These are phyloP conservation scores for Microstegium vimineum DNA, from an alignment of 176 grass and related monocot species.

Conservation along the genomic window DNA sequence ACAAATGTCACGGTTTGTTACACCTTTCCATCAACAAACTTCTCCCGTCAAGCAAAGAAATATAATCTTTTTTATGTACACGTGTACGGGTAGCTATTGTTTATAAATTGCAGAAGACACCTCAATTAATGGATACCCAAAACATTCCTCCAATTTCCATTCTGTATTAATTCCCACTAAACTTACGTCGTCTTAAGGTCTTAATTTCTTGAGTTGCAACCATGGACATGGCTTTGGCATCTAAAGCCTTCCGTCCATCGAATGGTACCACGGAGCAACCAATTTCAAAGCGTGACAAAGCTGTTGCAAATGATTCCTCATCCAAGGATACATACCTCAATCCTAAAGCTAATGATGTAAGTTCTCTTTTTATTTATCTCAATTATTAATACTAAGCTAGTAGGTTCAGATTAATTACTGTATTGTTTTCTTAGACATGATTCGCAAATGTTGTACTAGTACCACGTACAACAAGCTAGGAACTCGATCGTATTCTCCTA, in stretches of 20 bases:
- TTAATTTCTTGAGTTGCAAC: neutral
- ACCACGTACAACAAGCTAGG: no score
- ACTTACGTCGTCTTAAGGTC: neutral
- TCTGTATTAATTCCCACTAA: neutral
- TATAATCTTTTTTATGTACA: neutral
- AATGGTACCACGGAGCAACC: neutral
- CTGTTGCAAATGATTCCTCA: neutral
- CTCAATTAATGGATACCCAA: neutral
- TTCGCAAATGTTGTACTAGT: no score
- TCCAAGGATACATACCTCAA: neutral
- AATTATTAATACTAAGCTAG: neutral
- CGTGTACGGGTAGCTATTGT: neutral
- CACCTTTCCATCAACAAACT: neutral
- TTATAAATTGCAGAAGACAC: neutral
- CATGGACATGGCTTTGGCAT: constrained; percentile 41
- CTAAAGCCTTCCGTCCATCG: constrained; percentile 15
- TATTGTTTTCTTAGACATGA: no score
- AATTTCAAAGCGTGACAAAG: neutral
- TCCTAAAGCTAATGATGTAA: constrained; percentile 8
- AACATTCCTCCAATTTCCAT: neutral
- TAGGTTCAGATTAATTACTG: neutral
- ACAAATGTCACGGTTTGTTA: neutral
- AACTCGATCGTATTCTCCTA: no score
- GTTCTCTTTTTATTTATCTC: neutral
- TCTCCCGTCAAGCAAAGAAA: neutral